These are phyloP conservation scores for Tuber umbilicatum DNA, from an alignment of 495 filamentous ascomycete genomes.

Conservation along the genomic window DNA sequence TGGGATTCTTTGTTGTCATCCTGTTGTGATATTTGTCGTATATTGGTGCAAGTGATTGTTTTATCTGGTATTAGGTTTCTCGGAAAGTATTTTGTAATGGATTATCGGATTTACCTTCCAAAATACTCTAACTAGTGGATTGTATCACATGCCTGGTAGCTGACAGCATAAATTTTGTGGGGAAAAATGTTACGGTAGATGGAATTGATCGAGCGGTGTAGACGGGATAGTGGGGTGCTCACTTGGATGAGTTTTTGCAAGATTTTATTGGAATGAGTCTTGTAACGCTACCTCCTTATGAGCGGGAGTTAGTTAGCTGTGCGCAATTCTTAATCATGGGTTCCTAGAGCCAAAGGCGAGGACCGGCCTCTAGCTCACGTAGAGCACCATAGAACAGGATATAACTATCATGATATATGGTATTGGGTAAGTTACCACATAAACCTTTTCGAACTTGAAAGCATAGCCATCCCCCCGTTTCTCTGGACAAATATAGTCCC, in stretches of 20 bases:
- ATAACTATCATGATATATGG: neutral
- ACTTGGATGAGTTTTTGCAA: neutral
- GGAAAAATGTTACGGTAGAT: no score
- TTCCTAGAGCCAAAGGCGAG: neutral
- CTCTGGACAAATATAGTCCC: neutral
- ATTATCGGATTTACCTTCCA: no score
- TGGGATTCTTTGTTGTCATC: no score
- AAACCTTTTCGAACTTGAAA: neutral
- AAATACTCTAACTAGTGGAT: no score
- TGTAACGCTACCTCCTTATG: neutral
- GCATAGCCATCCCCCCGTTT: neutral
- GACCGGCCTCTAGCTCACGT: neutral
- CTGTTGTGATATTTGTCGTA: no score
- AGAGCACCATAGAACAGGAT: neutral
- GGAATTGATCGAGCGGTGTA: no score
- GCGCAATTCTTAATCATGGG: neutral
- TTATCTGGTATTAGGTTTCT: no score
- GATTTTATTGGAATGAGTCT: neutral
- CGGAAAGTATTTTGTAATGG: no score
- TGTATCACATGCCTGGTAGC: no score
- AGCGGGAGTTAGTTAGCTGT: neutral
- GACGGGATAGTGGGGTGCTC: neutral
- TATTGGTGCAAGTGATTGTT: no score
- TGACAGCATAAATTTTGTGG: no score
- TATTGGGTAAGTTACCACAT: neutral